phyloP scores from a whole-genome alignment of 2,329 filamentous ascomycete species.

The Fusarium devonianum region DNA sequence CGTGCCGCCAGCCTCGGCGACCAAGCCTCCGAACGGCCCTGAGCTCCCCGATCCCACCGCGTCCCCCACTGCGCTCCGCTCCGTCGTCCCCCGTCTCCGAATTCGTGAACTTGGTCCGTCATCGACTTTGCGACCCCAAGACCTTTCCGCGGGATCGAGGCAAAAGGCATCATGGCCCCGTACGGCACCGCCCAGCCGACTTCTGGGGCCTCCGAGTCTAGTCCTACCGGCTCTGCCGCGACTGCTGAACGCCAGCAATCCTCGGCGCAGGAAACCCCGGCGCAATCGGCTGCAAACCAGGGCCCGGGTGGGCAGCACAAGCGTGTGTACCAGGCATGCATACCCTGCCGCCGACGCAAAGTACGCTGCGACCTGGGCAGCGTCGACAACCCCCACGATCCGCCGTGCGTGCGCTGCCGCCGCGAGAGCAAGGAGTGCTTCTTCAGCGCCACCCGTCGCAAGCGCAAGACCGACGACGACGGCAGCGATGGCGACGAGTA shows the following conservation, averaged over 20 bases:
- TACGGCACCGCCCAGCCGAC: slow-evolving; percentile 34
- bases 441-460: slow-evolving; percentile 93
- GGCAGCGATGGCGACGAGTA: slow-evolving; percentile 68
- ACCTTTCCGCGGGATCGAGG: slow-evolving; percentile 4
- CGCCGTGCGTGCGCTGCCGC: slow-evolving; percentile 91
- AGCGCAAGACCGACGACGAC: slow-evolving; percentile 76
- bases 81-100: slow-evolving; percentile 12
- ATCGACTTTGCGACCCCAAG: slow-evolving; percentile 6
- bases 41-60: background rate
- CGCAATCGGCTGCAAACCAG: slow-evolving; percentile 23
- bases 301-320: slow-evolving; percentile 56
- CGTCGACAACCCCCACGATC: slow-evolving; percentile 93
- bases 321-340: slow-evolving; percentile 69
- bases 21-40: slow-evolving; percentile 4
- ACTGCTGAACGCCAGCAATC: slow-evolving; percentile 29
- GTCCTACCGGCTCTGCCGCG: slow-evolving; percentile 35
- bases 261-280: slow-evolving; percentile 33
- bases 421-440: slow-evolving; percentile 96
- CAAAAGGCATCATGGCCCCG: slow-evolving; percentile 32
- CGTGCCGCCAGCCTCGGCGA: slow-evolving; percentile 18
- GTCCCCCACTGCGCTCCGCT: slow-evolving; percentile 8
- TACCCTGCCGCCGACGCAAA: slow-evolving; percentile 67
- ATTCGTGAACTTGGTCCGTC: slow-evolving; percentile 9
- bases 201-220: slow-evolving; percentile 37
- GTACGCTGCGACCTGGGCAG: slow-evolving; percentile 70